These are phyloP conservation scores for Pistacia vera DNA, from an alignment of 345 rosid genomes.

Conservation along the genomic window DNA sequence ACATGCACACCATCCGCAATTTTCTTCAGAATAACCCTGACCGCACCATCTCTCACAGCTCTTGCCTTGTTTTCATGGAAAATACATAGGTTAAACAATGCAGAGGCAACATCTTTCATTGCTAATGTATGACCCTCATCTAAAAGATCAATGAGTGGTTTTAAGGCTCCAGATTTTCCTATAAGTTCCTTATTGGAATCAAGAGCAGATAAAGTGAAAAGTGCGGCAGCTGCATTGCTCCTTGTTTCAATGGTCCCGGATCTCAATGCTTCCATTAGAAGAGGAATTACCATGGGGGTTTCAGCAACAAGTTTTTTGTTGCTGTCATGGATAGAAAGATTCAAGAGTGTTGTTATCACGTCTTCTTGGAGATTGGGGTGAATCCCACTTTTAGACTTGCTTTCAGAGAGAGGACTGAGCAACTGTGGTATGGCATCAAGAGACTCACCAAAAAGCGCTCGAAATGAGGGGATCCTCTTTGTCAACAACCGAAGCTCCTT, in stretches of 20 bases:
- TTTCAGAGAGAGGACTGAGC: slow-evolving; percentile 52
- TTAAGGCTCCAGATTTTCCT: slow-evolving; percentile 75
- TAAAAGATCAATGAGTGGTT: slow-evolving; percentile 72
- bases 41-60: slow-evolving; percentile 86
- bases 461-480: slow-evolving; percentile 67
- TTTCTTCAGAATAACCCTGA: slow-evolving; percentile 65
- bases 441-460: slow-evolving; percentile 74
- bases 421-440: slow-evolving; percentile 61
- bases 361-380: slow-evolving; percentile 83
- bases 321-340: slow-evolving; percentile 87
- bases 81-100: slow-evolving; percentile 79
- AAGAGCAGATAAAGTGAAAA: slow-evolving; percentile 86
- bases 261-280: slow-evolving; percentile 71
- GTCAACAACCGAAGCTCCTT: slow-evolving; percentile 78
- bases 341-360: slow-evolving; percentile 81
- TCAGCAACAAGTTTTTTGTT: slow-evolving; percentile 92
- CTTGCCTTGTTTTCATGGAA: slow-evolving; percentile 78
- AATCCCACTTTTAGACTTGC: slow-evolving; percentile 33
- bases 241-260: slow-evolving; percentile 68
- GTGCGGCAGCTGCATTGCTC: slow-evolving; percentile 92
- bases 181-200: slow-evolving; percentile 82
- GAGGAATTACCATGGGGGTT: slow-evolving; percentile 71
- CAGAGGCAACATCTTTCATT: slow-evolving; percentile 92
- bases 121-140: slow-evolving; percentile 81
- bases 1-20: slow-evolving; percentile 64